Evolutionary conservation across 768 basidiomycete genomes (phyloP), one percentile per base, ranked within the genome.

Genomic region (Lyophyllum decastes): DNA sequence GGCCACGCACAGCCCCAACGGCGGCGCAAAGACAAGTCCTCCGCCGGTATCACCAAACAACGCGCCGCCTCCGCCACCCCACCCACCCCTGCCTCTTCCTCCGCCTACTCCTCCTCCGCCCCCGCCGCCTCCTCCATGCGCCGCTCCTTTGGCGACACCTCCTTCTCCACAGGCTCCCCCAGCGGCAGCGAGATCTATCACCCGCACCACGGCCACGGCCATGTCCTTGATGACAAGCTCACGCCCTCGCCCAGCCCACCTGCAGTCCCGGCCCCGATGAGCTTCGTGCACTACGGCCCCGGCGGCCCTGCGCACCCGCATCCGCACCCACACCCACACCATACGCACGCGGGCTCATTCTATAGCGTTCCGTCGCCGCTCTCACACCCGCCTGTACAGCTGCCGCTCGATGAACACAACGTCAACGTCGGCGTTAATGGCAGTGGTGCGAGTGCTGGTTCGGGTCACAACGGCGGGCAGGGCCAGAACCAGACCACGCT

Each of bases 191-290:
- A 87, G 9, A 73, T 78, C 47, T 88, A 80, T 64, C 72, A 78
- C 49, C 79, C 79, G 35, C 70, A 83, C 0, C 54, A 52, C 75
- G 76, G 47, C 14, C 35, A 38, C 14, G 35, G 35, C 8, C 69
- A 78, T 56, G 60, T 66, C 19, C 54, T 74, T 30, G 67, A 70
- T 51, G 53, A 62, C 12, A 71, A 70, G 41, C 64, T 75, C 59
- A 83, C 82, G 16, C 82, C 85, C 1, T 88, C 88, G 17, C 88
- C 88, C 19, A 87, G 88, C n/a, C 88, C 89, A 17, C 85, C 86
- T 5, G 76, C 82, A 17, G 73, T 75, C 46, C 17, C 17, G 40
- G 74, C 69, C 51, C 21, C 61, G 2, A 70, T 83, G 70, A 82
- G 73, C 58, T 89, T 87, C 70, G 78, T 82, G 43, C 85, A 87